phyloP scores from a whole-genome alignment of 2,329 filamentous ascomycete genomes.

The Hypomyces rosellus region DNA sequence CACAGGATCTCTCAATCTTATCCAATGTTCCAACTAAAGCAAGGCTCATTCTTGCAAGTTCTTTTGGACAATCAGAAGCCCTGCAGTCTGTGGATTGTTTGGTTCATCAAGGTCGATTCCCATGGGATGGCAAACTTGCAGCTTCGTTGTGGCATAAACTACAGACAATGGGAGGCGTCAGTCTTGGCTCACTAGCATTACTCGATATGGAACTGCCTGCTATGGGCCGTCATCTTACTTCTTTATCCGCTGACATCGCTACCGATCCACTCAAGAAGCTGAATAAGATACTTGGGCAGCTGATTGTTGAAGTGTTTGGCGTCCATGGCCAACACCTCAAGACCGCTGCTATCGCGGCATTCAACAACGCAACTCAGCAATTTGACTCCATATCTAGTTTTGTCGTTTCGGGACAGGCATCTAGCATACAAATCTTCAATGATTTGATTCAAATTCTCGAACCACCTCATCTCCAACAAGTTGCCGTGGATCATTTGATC shows the following conservation, averaged over 20 bases:
- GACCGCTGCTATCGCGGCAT: conserved; percentile 21
- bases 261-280: conserved; percentile 45
- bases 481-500: conserved; percentile 38
- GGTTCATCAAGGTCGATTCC: conserved; percentile 30
- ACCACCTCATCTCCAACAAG: conserved; percentile 30
- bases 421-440: conserved; percentile 14
- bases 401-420: conserved; percentile 4
- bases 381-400: conserved; percentile 9
- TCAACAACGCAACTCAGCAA: conserved; percentile 20
- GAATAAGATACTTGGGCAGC: conserved; percentile 39
- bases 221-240: conserved; percentile 49
- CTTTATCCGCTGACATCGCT: conserved; percentile 42
- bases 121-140: conserved; percentile 35
- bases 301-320: conserved; percentile 37
- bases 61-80: conserved; percentile 30
- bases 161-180: conserved; percentile 44
- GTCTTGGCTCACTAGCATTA: conserved; percentile 53
- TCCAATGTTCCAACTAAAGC: conserved; percentile 35
- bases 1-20: conserved; percentile 31
- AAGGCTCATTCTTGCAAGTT: conserved; percentile 26
- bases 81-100: conserved; percentile 45
- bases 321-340: conserved; percentile 31
- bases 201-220: conserved; percentile 60
- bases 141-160: conserved; percentile 50
- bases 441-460: conserved; percentile 21